A percentile compares a stretch with the other conserved stretches of the same genome.
phyloP scores from a whole-genome alignment of 495 filamentous ascomycete genomes.

The Xylaria curta region DNA sequence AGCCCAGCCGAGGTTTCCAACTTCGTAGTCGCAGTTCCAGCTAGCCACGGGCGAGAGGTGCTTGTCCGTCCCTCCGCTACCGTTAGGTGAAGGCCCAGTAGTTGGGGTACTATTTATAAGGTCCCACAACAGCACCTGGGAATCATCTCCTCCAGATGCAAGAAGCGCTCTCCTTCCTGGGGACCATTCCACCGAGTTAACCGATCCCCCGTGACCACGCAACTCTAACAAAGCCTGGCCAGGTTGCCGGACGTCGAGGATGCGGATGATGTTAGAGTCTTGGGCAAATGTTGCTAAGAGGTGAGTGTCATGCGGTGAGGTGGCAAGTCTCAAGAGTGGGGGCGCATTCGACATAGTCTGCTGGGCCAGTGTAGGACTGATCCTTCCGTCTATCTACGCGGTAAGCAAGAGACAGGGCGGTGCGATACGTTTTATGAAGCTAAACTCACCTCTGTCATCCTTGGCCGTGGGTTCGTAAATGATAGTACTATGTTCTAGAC shows the following conservation, averaged over 20 bases:
- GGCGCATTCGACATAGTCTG: conserved; percentile 82
- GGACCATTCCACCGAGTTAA: conserved; percentile 97
- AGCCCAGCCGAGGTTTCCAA: conserved; percentile 93
- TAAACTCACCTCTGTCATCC: conserved; percentile 73
- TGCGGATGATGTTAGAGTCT: conserved; percentile 90
- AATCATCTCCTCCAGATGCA: conserved; percentile 92
- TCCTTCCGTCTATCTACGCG: conserved; percentile 47
- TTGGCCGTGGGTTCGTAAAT: conserved; percentile 97
- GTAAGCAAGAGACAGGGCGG: conserved; percentile 7
- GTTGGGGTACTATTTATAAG: conserved; percentile 71
- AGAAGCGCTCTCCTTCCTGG: conserved; percentile 84
- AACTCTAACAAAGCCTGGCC: conserved; percentile 94
- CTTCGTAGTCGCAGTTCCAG: conserved; percentile 97
- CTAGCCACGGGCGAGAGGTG: conserved; percentile 74
- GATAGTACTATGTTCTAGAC: conserved; percentile 97
- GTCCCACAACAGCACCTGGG: conserved; percentile 91
- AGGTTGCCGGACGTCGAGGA: conserved; percentile 95
- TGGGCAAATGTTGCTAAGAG: conserved; percentile 95
- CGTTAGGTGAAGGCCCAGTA: conserved; percentile 54
- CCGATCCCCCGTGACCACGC: conserved; percentile 82
- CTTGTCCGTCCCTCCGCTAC: conserved; percentile 59
- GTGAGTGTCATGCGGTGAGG: conserved; percentile 94
- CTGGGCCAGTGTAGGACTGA: conserved; percentile 69
- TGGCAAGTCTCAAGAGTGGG: conserved; percentile 84
- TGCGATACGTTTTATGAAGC: not conserved